Conservation (phyloP, 352 stramenopile species). For the Globisporangium echinulatum region DNA sequence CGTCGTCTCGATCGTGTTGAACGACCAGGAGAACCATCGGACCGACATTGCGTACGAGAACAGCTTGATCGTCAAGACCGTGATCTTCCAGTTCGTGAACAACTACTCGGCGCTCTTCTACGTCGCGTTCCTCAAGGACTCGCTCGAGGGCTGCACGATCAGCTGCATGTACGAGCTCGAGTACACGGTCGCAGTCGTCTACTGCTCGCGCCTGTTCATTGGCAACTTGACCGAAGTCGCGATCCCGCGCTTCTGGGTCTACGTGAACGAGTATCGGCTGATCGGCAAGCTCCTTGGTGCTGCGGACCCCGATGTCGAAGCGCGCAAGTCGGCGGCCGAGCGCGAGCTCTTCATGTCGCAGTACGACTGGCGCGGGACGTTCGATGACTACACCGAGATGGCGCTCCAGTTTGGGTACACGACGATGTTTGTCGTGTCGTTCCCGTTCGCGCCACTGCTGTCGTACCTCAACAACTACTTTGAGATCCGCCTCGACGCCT, state of each 20-base stretch:
- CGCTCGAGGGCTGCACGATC: slow-evolving; percentile 55
- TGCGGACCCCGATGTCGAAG: slow-evolving; percentile 14
- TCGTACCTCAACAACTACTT: slow-evolving; percentile 91
- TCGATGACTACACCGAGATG: slow-evolving; percentile 93
- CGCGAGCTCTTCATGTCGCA: slow-evolving; percentile 71
- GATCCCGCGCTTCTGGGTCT: slow-evolving; percentile 68
- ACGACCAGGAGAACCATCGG: slow-evolving; percentile 92
- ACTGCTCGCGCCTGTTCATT: slow-evolving; percentile 83
- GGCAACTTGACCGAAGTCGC: slow-evolving; percentile 75
- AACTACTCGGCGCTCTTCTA: slow-evolving; percentile 94
- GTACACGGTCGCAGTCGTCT: slow-evolving; percentile 89
- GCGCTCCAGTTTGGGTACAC: slow-evolving; percentile 86
- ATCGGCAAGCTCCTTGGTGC: slow-evolving; percentile 43
- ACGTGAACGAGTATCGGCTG: slow-evolving; percentile 59
- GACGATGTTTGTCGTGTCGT: slow-evolving; percentile 89
- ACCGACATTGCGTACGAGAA: slow-evolving; percentile 88
- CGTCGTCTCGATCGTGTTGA: slow-evolving; percentile 81
- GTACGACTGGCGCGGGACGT: slow-evolving; percentile 82
- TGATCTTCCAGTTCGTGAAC: slow-evolving; percentile 95
- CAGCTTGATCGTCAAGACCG: slow-evolving; percentile 91
- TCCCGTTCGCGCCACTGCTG: slow-evolving; percentile 89
- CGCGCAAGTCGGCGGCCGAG: slow-evolving; percentile 45
- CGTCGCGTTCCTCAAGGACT: slow-evolving; percentile 89
- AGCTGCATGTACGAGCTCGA: slow-evolving; percentile 88
- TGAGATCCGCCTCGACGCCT: slow-evolving; percentile 88